Conservation (phyloP, 768 basidiomycete species). For the Trametes coccinea region DNA sequence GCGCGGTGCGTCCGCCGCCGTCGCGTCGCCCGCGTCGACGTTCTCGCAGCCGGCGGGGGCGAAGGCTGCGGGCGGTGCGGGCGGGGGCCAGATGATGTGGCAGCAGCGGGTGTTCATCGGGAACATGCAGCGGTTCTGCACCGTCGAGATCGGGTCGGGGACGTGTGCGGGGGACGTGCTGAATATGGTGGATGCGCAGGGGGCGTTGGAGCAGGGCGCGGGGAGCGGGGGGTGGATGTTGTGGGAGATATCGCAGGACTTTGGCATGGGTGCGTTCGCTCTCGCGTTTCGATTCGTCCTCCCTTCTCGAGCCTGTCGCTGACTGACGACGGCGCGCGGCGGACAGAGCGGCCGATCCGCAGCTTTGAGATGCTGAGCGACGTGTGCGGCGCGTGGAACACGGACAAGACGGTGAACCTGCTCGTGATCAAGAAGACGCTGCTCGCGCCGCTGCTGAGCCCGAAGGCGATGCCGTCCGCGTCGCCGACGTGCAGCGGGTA, state of each 20-base stretch:
- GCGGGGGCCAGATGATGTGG: slow-evolving; percentile 29
- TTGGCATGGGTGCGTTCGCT: slow-evolving; percentile 83
- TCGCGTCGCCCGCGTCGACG: slow-evolving; percentile 33
- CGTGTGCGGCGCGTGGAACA: slow-evolving; percentile 86
- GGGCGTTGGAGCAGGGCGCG: slow-evolving; percentile 59
- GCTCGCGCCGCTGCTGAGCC: slow-evolving; percentile 55
- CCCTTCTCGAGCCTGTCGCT: slow-evolving; percentile 14
- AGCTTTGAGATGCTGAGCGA: slow-evolving; percentile 83
- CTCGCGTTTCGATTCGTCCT: not conserved
- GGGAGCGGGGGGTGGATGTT: slow-evolving; percentile 82
- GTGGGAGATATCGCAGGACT: slow-evolving; percentile 86
- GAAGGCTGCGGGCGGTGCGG: not conserved
- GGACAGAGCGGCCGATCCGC: slow-evolving; percentile 83
- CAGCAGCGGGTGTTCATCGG: slow-evolving; percentile 80
- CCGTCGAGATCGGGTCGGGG: slow-evolving; percentile 64
- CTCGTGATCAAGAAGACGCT: slow-evolving; percentile 79
- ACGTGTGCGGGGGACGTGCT: slow-evolving; percentile 79
- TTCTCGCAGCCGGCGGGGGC: slow-evolving; percentile 11
- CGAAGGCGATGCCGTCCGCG: slow-evolving; percentile 50
- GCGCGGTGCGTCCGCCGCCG: slow-evolving; percentile 23
- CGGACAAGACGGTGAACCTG: slow-evolving; percentile 74
- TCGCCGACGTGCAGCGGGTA: slow-evolving; percentile 54
- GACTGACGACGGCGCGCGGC: not conserved
- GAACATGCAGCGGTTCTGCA: slow-evolving; percentile 72
- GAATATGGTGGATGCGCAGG: slow-evolving; percentile 61